Evolutionary conservation across 2,329 filamentous ascomycete species (phyloP).

Genomic region (Arthrobotrys conoides): DNA sequence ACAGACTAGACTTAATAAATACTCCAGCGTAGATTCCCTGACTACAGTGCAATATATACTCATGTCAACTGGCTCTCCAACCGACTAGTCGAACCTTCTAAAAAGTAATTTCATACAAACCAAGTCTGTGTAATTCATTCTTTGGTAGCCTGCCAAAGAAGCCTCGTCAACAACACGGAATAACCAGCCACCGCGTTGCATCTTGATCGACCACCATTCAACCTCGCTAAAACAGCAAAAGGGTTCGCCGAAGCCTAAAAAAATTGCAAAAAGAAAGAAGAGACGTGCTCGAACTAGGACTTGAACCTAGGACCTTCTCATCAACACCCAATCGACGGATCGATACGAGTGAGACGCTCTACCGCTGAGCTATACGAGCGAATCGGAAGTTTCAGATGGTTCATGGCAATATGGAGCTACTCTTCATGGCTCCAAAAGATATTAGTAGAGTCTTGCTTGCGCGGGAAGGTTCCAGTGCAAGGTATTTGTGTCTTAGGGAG

Average conservation of each 20-base stretch:
- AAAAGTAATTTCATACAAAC: too few relatives aligned
- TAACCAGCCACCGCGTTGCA: neutral
- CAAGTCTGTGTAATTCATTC: too few relatives aligned
- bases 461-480: too few relatives aligned
- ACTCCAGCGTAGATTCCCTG: too few relatives aligned
- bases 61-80: too few relatives aligned
- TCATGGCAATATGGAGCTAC: neutral
- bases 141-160: too few relatives aligned
- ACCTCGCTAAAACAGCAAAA: slow-evolving; percentile 23
- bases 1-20: too few relatives aligned
- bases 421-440: neutral
- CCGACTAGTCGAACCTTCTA: too few relatives aligned
- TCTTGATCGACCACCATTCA: neutral
- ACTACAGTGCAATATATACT: too few relatives aligned
- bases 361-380: slow-evolving; percentile 61
- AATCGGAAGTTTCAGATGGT: slow-evolving; percentile 10
- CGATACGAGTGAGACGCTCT: slow-evolving; percentile 62
- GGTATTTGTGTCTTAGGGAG: too few relatives aligned
- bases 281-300: slow-evolving; percentile 56
- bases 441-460: too few relatives aligned
- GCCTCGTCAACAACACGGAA: neutral
- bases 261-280: slow-evolving; percentile 30
- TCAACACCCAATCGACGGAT: slow-evolving; percentile 46
- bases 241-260: slow-evolving; percentile 9
- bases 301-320: slow-evolving; percentile 62